phyloP scores from a whole-genome alignment of 106 monocot species.

The Dactylorhiza incarnata region DNA sequence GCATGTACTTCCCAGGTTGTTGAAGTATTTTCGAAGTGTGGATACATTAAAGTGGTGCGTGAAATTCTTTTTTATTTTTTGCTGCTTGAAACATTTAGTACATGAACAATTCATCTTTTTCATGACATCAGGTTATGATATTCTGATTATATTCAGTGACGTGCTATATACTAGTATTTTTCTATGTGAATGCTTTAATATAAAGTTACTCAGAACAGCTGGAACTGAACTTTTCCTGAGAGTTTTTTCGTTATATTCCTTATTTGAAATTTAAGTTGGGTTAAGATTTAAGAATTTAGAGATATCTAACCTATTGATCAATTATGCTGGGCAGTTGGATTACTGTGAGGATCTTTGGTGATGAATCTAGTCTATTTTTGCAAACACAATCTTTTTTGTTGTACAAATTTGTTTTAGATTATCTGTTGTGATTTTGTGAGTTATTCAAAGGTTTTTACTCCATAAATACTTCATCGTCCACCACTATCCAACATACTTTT shows the following conservation, averaged over 20 bases:
- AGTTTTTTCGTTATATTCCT: not conserved
- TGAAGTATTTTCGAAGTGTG: slow-evolving; percentile 95
- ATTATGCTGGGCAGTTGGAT: not conserved
- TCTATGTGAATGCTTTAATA: not conserved
- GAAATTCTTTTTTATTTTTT: not conserved
- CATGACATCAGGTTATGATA: not conserved
- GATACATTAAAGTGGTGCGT: slow-evolving; percentile 86
- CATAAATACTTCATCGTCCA: not conserved
- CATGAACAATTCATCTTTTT: not conserved
- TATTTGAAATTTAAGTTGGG: not conserved
- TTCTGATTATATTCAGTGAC: not conserved
- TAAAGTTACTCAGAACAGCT: no score
- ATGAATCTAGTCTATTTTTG: not conserved
- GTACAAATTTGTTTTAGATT: not conserved
- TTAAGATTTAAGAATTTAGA: not conserved
- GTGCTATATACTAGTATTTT: not conserved
- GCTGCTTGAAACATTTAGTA: not conserved
- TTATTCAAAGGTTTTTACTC: not conserved
- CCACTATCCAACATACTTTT: not conserved
- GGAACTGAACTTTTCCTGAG: not conserved
- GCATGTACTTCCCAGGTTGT: slow-evolving; percentile 41
- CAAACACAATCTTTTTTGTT: not conserved
- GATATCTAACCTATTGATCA: not conserved
- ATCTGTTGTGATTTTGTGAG: not conserved
- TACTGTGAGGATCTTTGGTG: not conserved